Percentiles rank a stretch among this genome's conserved stretches.
Evolutionary conservation across 2,329 filamentous ascomycete genomes (phyloP).

Genomic region (Thielaviopsis euricoi): DNA sequence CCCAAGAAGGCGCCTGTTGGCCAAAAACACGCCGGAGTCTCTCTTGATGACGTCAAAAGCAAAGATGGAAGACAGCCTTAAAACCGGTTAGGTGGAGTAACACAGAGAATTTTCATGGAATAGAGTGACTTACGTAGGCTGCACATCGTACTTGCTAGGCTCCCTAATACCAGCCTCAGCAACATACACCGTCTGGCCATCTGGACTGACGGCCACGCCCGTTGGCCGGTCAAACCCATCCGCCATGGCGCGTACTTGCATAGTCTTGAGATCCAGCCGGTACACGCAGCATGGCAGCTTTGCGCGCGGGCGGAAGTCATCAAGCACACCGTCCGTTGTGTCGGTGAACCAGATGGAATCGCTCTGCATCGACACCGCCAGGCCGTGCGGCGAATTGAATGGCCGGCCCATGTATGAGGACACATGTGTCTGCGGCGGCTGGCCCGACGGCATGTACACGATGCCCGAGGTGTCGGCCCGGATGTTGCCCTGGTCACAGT

Average conservation of each 20-base stretch:
- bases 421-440: constrained; percentile 20
- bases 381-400: constrained; percentile 34
- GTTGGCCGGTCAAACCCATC: constrained; percentile 31
- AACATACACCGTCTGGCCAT: constrained; percentile 27
- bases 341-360: constrained; percentile 33
- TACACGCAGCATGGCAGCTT: constrained; percentile 31
- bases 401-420: constrained; percentile 25
- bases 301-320: constrained; percentile 27
- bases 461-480: constrained; percentile 14
- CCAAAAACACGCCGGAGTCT: constrained; percentile 23
- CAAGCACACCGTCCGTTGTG: constrained; percentile 30
- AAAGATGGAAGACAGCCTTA: constrained; percentile 20
- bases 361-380: constrained; percentile 25
- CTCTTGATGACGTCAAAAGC: constrained; percentile 20
- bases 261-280: constrained; percentile 25
- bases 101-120: too few relatives aligned
- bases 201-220: constrained; percentile 29
- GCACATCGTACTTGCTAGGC: neutral
- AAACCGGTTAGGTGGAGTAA: constrained; percentile 5
- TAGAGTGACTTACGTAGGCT: neutral
- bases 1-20: constrained; percentile 33
- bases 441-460: constrained; percentile 19
- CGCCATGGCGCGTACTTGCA: constrained; percentile 26
- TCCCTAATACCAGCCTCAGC: constrained; percentile 23
- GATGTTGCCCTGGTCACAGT: constrained; percentile 25